phyloP scores from a whole-genome alignment of 169 alveolate genomes.

The Sarcocystis neurona region DNA sequence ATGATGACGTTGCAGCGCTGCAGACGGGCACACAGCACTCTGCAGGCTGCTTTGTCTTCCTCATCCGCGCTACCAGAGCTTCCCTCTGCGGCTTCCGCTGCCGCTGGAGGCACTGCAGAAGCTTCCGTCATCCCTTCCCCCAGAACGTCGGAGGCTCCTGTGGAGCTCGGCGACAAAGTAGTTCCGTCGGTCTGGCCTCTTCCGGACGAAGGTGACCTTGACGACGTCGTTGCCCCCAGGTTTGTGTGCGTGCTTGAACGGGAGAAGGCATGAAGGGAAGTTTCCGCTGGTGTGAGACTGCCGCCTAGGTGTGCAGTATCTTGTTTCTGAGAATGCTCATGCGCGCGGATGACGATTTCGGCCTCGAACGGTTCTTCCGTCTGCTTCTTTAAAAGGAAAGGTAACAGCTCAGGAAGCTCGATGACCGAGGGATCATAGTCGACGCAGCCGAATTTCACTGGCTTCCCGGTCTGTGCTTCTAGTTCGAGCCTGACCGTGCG shows the following conservation, averaged over 20 bases:
- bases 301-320: background rate
- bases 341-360: slow-evolving; percentile 22
- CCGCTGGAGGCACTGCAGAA: background rate
- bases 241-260: too few relatives aligned
- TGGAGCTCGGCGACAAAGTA: background rate
- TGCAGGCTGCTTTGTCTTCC: background rate
- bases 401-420: slow-evolving; percentile 4
- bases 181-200: too few relatives aligned
- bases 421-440: slow-evolving; percentile 23
- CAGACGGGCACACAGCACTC: slow-evolving; percentile 38
- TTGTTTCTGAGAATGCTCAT: background rate
- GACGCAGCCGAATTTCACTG: slow-evolving; percentile 41
- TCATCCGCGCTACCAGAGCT: slow-evolving; percentile 2
- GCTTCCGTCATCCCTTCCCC: background rate
- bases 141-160: background rate
- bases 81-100: background rate
- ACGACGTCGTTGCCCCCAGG: too few relatives aligned
- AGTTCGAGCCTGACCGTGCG: slow-evolving; percentile 65
- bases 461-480: slow-evolving; percentile 11
- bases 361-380: slow-evolving; percentile 35
- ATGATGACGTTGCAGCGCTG: slow-evolving; percentile 3
- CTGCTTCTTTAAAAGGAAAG: slow-evolving; percentile 10
- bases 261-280: too few relatives aligned
- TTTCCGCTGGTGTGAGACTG: background rate
- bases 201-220: too few relatives aligned